A percentile compares a stretch with the other conserved stretches of the same genome.
Conservation (phyloP, 2,329 filamentous ascomycete genomes). For the Phaeomoniella chlamydospora region DNA sequence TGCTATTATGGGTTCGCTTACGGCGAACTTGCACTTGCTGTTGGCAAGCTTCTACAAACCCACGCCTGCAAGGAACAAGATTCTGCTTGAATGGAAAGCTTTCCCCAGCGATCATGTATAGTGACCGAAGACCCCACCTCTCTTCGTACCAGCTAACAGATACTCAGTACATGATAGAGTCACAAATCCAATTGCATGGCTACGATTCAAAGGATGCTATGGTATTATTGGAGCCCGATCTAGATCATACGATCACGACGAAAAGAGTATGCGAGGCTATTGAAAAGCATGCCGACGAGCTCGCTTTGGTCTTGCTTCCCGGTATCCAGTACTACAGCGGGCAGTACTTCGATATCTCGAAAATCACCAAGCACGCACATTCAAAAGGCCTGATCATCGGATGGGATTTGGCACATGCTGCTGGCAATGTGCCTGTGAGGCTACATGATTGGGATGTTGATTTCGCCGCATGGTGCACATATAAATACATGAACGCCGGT, state of each 20-base stretch:
- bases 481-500: slow-evolving; percentile 85
- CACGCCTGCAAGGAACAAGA: slow-evolving; percentile 50
- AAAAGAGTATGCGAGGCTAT: slow-evolving; percentile 59
- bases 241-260: slow-evolving; percentile 47
- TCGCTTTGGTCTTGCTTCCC: slow-evolving; percentile 66
- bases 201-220: slow-evolving; percentile 53
- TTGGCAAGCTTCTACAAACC: slow-evolving; percentile 76
- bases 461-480: slow-evolving; percentile 85
- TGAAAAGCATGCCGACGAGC: slow-evolving; percentile 55
- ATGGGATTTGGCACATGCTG: slow-evolving; percentile 81
- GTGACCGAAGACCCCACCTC: background rate
- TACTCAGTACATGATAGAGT: slow-evolving; percentile 70
- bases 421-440: slow-evolving; percentile 64
- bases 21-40: slow-evolving; percentile 65
- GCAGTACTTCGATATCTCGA: slow-evolving; percentile 69
- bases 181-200: slow-evolving; percentile 60
- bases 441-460: slow-evolving; percentile 86
- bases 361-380: slow-evolving; percentile 66
- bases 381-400: slow-evolving; percentile 57
- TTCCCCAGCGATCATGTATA: slow-evolving; percentile 72
- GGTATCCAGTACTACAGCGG: slow-evolving; percentile 89
- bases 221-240: slow-evolving; percentile 54
- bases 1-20: slow-evolving; percentile 82
- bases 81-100: slow-evolving; percentile 78
- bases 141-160: too few species aligned